Percentiles rank a stretch among this genome's conserved stretches.
phyloP scores from a whole-genome alignment of 192 early-diverging fungal genomes.

The Irineochytrium annulatum region DNA sequence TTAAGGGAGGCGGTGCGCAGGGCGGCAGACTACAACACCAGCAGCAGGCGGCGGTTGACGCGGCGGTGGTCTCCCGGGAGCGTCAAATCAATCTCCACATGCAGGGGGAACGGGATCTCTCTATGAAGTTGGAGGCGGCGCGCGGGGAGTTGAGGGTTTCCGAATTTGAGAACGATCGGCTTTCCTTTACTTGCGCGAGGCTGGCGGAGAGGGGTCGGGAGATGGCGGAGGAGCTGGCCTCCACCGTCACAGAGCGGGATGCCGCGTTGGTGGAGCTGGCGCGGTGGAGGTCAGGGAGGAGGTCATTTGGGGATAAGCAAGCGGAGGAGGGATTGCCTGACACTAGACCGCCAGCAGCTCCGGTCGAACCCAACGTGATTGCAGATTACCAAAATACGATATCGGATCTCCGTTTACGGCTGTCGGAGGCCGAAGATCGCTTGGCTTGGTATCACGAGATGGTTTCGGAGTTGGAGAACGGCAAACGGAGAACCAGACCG shows the following conservation, averaged over 20 bases:
- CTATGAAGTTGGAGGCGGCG: slow-evolving; percentile 13
- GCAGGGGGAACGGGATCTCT: slow-evolving; percentile 35
- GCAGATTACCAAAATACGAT: slow-evolving; percentile 34
- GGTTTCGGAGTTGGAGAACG: slow-evolving; percentile 21
- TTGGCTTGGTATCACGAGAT: slow-evolving; percentile 50
- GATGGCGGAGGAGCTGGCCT: slow-evolving; percentile 23
- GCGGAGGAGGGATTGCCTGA: too few species aligned
- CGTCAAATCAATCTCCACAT: slow-evolving; percentile 28
- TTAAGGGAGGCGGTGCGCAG: slow-evolving; percentile 5
- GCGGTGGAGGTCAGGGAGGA: slow-evolving; percentile 17
- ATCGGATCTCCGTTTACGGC: slow-evolving; percentile 29
- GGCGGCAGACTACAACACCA: background rate
- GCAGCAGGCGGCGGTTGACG: background rate
- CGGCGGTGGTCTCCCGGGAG: slow-evolving; percentile 20
- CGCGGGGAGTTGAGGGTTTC: slow-evolving; percentile 11
- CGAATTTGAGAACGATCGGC: slow-evolving; percentile 32
- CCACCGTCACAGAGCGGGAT: slow-evolving; percentile 25
- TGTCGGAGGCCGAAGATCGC: slow-evolving; percentile 42
- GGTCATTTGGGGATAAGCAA: background rate
- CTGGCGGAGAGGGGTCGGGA: slow-evolving; percentile 23
- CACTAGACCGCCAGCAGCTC: background rate
- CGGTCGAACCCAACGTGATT: slow-evolving; percentile 22
- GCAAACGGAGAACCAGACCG: too few species aligned
- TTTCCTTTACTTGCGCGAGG: slow-evolving; percentile 27
- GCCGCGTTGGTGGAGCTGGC: slow-evolving; percentile 28